Conservation (phyloP, 352 stramenopile genomes). For the Phytophthora pisi region DNA sequence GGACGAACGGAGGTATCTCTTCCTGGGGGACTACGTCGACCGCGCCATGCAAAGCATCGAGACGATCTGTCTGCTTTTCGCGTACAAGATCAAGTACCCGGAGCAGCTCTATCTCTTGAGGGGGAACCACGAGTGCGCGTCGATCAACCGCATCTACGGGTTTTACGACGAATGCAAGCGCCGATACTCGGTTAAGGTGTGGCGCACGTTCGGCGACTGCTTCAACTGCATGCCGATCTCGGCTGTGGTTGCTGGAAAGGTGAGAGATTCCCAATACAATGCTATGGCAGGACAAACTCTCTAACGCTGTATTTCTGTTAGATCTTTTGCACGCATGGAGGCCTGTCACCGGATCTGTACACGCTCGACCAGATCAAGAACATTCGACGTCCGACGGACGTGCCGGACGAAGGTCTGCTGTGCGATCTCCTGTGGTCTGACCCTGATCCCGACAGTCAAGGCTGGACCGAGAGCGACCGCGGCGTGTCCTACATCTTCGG, state of each 20-base stretch:
- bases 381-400: slow-evolving; percentile 82
- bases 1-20: slow-evolving; percentile 73
- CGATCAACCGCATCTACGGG: slow-evolving; percentile 99
- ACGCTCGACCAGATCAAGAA: slow-evolving; percentile 97
- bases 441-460: slow-evolving; percentile 85
- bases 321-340: slow-evolving; percentile 98
- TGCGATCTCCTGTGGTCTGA: slow-evolving; percentile 91
- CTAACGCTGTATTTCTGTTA: slow-evolving; percentile 10
- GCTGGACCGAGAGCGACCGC: slow-evolving; percentile 97
- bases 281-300: neutral
- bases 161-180: slow-evolving; percentile 99
- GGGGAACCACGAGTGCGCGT: slow-evolving; percentile 98
- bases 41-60: slow-evolving; percentile 97
- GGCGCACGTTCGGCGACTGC: slow-evolving; percentile 96
- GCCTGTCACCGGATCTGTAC: slow-evolving; percentile 94
- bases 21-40: slow-evolving; percentile 93
- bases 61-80: slow-evolving; percentile 97
- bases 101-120: slow-evolving; percentile 98
- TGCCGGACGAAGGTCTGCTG: slow-evolving; percentile 85
- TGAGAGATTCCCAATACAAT: slow-evolving; percentile 7
- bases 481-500: slow-evolving; percentile 99
- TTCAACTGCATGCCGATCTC: slow-evolving; percentile 99
- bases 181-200: slow-evolving; percentile 93
- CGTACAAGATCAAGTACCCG: slow-evolving; percentile 99
- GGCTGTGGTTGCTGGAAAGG: slow-evolving; percentile 95